Percentiles rank a stretch among this genome's conserved stretches.
These are phyloP conservation scores for Auricularia sp. DNA, from an alignment of 768 basidiomycete species.

Conservation along the genomic window DNA sequence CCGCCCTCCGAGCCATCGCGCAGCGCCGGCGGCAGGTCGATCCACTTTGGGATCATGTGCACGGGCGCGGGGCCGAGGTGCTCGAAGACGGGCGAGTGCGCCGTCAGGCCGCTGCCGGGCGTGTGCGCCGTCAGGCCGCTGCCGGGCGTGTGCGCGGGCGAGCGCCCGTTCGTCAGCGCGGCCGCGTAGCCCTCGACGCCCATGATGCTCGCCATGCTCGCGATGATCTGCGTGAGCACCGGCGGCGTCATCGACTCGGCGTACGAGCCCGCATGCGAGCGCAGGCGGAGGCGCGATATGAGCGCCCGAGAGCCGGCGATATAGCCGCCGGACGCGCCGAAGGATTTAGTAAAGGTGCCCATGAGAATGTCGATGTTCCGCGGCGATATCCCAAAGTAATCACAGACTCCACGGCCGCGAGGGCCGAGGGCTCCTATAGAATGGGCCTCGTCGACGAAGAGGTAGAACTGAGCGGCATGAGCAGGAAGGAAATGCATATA, in stretches of 20 bases:
- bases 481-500: neutral
- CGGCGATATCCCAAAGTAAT: conserved; percentile 85
- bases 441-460: conserved; percentile 95
- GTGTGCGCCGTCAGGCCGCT: conserved; percentile 18
- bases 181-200: conserved; percentile 43
- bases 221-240: conserved; percentile 81
- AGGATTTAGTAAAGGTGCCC: conserved; percentile 97
- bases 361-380: conserved; percentile 82
- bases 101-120: conserved; percentile 20
- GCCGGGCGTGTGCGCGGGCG: conserved; percentile 20
- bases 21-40: conserved; percentile 60
- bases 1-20: conserved; percentile 78
- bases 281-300: conserved; percentile 71
- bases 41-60: conserved; percentile 62
- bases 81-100: conserved; percentile 14
- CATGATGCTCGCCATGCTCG: conserved; percentile 97
- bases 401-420: conserved; percentile 86
- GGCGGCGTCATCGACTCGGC: conserved; percentile 87
- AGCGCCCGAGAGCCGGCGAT: conserved; percentile 74
- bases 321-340: conserved; percentile 91
- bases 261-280: conserved; percentile 74
- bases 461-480: conserved; percentile 61
- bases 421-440: conserved; percentile 94
- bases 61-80: conserved; percentile 65
- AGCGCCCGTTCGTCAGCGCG: conserved; percentile 21